Conservation (phyloP, 768 basidiomycete species). For the Agrocybe pediades region DNA sequence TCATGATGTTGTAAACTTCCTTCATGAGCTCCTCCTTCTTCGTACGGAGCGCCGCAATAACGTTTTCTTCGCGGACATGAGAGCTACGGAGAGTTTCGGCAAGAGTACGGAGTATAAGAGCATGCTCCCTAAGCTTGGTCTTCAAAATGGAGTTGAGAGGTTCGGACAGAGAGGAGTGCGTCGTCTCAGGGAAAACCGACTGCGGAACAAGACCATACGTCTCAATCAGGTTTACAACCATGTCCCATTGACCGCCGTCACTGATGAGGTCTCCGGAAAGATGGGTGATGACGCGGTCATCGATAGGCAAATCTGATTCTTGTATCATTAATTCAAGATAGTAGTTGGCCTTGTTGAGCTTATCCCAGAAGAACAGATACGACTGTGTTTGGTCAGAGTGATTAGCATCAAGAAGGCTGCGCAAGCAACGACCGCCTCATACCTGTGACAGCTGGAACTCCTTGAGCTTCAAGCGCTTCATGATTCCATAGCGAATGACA, state of each 20-base stretch:
- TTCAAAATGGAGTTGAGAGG: constrained; percentile 82
- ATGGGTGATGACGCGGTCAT: constrained; percentile 80
- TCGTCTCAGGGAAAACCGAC: constrained; percentile 79
- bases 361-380: constrained; percentile 96
- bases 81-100: constrained; percentile 53
- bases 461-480: constrained; percentile 82
- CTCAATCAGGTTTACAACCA: constrained; percentile 63
- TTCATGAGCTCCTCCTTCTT: constrained; percentile 86
- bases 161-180: constrained; percentile 72
- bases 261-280: constrained; percentile 78
- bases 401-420: background rate
- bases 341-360: constrained; percentile 92
- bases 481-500: constrained; percentile 78
- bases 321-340: constrained; percentile 89
- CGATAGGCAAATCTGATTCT: constrained; percentile 75
- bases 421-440: constrained; percentile 11
- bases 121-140: constrained; percentile 90
- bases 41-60: constrained; percentile 60
- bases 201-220: constrained; percentile 91
- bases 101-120: constrained; percentile 74
- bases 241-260: constrained; percentile 97
- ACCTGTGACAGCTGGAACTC: constrained; percentile 94
- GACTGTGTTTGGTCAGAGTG: constrained; percentile 41
- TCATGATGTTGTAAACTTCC: constrained; percentile 84
- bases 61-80: constrained; percentile 45